phyloP scores from a whole-genome alignment of 805 yeast genomes.

The Teunomyces gatunensis region DNA sequence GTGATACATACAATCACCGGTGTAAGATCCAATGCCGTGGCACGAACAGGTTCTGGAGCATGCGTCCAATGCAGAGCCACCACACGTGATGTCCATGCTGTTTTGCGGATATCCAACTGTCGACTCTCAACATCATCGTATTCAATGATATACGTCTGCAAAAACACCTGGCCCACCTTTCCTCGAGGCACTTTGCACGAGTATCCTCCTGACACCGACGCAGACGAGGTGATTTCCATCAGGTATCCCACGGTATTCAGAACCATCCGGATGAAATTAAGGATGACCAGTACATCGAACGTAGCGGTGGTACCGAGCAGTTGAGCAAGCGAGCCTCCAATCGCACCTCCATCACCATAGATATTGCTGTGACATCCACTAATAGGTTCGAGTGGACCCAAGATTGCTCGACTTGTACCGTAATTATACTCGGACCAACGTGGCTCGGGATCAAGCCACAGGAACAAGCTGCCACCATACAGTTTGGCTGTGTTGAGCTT shows the following conservation, averaged over 20 bases:
- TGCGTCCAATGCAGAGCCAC: constrained; percentile 8
- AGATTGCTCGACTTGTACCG: not conserved
- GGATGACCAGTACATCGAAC: constrained; percentile 9
- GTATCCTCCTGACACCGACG: constrained; percentile 12
- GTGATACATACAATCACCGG: constrained; percentile 20
- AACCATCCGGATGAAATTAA: not conserved
- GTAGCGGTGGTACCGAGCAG: constrained; percentile 12
- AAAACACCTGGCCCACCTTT: constrained; percentile 19
- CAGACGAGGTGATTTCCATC: constrained; percentile 6
- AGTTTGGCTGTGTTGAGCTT: constrained; percentile 16
- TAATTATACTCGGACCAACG: constrained; percentile 16
- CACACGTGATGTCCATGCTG: not conserved
- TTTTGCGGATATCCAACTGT: constrained; percentile 6
- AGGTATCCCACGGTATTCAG: constrained; percentile 1
- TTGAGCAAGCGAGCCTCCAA: constrained; percentile 14
- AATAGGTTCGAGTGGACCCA: constrained; percentile 13
- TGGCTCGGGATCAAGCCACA: not conserved
- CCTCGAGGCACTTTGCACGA: constrained; percentile 17
- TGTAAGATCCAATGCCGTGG: constrained; percentile 2
- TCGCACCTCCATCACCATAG: constrained; percentile 20
- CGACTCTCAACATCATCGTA: constrained; percentile 12
- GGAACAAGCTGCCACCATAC: constrained; percentile 7
- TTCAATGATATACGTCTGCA: constrained; percentile 15
- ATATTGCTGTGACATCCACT: constrained; percentile 18
- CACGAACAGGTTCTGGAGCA: constrained; percentile 1